phyloP scores from a whole-genome alignment of 1,284 basidiomycete genomes.

The Macrocystidia cucumis region DNA sequence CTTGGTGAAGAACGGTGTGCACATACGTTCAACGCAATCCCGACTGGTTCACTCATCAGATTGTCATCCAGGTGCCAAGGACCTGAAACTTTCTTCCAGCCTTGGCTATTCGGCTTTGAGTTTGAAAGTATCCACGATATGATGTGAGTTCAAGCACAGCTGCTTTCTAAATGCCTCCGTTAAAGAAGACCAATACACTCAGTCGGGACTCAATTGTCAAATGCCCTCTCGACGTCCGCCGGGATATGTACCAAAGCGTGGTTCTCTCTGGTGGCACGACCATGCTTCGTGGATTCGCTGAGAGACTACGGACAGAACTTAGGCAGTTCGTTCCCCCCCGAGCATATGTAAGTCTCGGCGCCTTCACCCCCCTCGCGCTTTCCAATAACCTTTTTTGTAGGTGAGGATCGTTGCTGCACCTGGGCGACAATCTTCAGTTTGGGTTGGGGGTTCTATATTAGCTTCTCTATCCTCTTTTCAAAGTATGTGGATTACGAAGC shows the following conservation, averaged over 20 bases:
- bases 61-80: slow-evolving; percentile 72
- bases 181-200: slow-evolving; percentile 2
- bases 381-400: slow-evolving; percentile 29
- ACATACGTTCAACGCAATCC: background rate
- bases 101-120: slow-evolving; percentile 89
- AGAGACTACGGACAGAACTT: slow-evolving; percentile 98
- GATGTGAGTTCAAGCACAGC: slow-evolving; percentile 44
- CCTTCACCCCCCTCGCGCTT: background rate
- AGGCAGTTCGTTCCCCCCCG: slow-evolving; percentile 76
- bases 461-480: slow-evolving; percentile 97
- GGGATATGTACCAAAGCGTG: slow-evolving; percentile 90
- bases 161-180: background rate
- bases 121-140: slow-evolving; percentile 94
- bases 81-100: slow-evolving; percentile 97
- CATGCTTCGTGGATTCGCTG: slow-evolving; percentile 96
- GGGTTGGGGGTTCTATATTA: slow-evolving; percentile 98
- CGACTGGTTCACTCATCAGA: slow-evolving; percentile 3
- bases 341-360: slow-evolving; percentile 85
- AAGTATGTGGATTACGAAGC: slow-evolving; percentile 89
- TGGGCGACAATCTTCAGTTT: slow-evolving; percentile 93
- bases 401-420: slow-evolving; percentile 93
- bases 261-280: slow-evolving; percentile 95
- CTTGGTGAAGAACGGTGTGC: slow-evolving; percentile 88
- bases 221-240: slow-evolving; percentile 69
- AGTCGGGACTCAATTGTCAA: slow-evolving; percentile 87